Percentiles rank a stretch among this genome's conserved stretches.
These are phyloP conservation scores for Mimosa bimucronata DNA, from an alignment of 306 rosid species.

Conservation along the genomic window DNA sequence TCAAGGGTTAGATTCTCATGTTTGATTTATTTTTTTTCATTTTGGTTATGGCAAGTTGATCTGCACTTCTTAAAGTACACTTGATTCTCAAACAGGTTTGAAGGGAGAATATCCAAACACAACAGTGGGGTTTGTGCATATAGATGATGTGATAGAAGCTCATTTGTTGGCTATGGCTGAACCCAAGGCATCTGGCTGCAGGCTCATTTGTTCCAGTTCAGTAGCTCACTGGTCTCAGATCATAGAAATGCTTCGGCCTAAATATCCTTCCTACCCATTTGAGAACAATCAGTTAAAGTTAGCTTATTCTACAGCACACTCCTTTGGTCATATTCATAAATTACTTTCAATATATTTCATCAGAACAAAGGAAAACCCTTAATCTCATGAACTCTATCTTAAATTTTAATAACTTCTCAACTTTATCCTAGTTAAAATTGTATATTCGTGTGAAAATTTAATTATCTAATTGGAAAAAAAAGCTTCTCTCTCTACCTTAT, in stretches of 20 bases:
- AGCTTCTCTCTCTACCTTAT: too few relatives aligned
- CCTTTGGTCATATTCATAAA: too few relatives aligned
- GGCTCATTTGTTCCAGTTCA: conserved; percentile 78
- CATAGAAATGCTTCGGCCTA: conserved; percentile 65
- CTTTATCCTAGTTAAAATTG: too few relatives aligned
- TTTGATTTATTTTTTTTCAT: background rate
- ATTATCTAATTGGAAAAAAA: too few relatives aligned
- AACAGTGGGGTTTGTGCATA: conserved; percentile 83
- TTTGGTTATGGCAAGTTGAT: background rate
- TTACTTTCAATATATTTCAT: too few relatives aligned
- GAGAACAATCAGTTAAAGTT: conserved; percentile 48
- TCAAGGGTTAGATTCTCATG: conserved; percentile 57
- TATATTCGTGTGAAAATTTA: too few relatives aligned
- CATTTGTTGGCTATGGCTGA: conserved; percentile 81
- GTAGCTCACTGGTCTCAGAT: conserved; percentile 82
- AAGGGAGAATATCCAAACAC: conserved; percentile 75
- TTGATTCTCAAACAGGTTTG: conserved; percentile 41
- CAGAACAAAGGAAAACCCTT: too few relatives aligned
- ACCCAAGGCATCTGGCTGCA: conserved; percentile 60
- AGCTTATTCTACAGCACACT: background rate
- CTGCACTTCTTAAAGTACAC: background rate
- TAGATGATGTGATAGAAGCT: conserved; percentile 74
- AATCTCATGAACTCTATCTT: too few relatives aligned
- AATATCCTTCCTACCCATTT: conserved; percentile 75
- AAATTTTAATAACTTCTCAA: too few relatives aligned